Conservation (phyloP, 1,284 basidiomycete genomes). For the Hymenochaete sp. region DNA sequence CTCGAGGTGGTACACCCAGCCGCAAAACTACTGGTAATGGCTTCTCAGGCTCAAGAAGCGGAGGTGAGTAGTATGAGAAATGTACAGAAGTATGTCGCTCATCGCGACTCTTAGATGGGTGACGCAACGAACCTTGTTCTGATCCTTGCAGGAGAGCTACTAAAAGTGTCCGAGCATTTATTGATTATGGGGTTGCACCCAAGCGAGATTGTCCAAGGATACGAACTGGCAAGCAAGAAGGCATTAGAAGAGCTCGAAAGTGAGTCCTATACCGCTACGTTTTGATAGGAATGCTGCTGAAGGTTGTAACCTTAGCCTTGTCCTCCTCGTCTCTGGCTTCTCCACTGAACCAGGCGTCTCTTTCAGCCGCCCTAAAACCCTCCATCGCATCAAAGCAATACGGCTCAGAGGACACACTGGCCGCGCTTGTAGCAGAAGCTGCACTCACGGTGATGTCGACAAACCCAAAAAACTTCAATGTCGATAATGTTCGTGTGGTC, state of each 20-base stretch:
- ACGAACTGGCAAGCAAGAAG: slow-evolving; percentile 87
- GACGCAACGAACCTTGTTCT: slow-evolving; percentile 95
- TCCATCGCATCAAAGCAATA: slow-evolving; percentile 97
- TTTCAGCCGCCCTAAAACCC: slow-evolving; percentile 79
- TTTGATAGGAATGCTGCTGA: not conserved
- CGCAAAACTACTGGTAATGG: slow-evolving; percentile 96
- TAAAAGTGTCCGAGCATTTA: slow-evolving; percentile 90
- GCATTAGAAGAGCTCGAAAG: slow-evolving; percentile 86
- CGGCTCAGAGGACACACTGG: slow-evolving; percentile 80
- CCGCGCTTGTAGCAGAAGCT: slow-evolving; percentile 87
- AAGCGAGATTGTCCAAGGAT: slow-evolving; percentile 89
- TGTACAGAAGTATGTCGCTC: slow-evolving; percentile 10
- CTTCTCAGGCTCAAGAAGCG: slow-evolving; percentile 90
- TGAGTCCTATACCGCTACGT: slow-evolving; percentile 35
- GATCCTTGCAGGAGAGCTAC: slow-evolving; percentile 91
- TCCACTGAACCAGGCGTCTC: slow-evolving; percentile 71
- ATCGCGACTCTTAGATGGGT: too few species aligned
- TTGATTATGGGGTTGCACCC: slow-evolving; percentile 97
- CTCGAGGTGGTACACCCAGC: slow-evolving; percentile 98
- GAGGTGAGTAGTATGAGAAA: slow-evolving; percentile 50
- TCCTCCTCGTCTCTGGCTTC: slow-evolving; percentile 61
- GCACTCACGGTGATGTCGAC: slow-evolving; percentile 84
- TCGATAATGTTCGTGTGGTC: slow-evolving; percentile 96
- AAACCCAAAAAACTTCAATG: slow-evolving; percentile 88
- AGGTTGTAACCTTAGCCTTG: slow-evolving; percentile 37